These are phyloP conservation scores for Oleoguttula mirabilis DNA, from an alignment of 495 filamentous ascomycete species.

Conservation along the genomic window DNA sequence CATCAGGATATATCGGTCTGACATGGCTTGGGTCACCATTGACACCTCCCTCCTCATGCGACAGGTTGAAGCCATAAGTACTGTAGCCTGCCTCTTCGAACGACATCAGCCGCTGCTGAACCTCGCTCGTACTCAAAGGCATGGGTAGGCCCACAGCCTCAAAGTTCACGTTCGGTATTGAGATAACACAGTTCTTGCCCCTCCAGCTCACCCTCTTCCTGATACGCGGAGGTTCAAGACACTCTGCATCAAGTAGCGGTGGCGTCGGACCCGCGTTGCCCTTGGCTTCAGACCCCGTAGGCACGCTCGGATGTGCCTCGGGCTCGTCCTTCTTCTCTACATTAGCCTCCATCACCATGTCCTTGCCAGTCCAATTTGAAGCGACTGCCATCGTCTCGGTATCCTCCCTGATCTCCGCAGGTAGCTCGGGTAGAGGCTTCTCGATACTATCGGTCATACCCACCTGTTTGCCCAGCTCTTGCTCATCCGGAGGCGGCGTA, in stretches of 20 bases:
- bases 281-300: neutral
- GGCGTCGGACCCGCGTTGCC: neutral
- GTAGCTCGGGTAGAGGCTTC: neutral
- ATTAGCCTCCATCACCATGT: neutral
- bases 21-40: too few relatives aligned
- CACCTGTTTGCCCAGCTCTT: neutral
- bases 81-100: conserved; percentile 72
- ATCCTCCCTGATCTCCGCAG: neutral
- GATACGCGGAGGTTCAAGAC: conserved; percentile 11
- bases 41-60: neutral
- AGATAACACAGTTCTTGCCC: conserved; percentile 27
- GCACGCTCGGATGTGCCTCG: neutral
- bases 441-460: neutral
- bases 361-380: neutral
- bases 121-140: conserved; percentile 50
- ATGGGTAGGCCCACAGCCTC: conserved; percentile 29
- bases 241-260: neutral
- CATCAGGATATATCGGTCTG: conserved; percentile 59
- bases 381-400: neutral
- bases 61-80: conserved; percentile 50
- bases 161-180: conserved; percentile 22
- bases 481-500: conserved; percentile 8
- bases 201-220: conserved; percentile 27
- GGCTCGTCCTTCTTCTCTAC: neutral
- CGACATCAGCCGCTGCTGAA: conserved; percentile 49